Evolutionary conservation across 306 rosid genomes (phyloP).

Genomic region (Comarum palustre): DNA sequence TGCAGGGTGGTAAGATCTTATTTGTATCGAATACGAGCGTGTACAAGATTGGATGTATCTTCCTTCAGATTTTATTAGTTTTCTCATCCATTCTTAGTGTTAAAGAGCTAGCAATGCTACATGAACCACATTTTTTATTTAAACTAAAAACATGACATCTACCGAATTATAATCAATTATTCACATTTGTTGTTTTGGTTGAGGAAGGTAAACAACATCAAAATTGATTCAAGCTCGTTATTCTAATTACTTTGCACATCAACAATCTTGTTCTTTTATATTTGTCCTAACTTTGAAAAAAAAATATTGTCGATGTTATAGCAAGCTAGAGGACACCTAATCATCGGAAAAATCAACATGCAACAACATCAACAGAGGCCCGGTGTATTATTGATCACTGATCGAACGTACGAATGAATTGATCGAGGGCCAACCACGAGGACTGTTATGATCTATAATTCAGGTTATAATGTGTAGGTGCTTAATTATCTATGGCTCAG

Average conservation of each 20-base stretch:
- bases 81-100: no score
- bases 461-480: neutral
- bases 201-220: no score
- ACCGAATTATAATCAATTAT: no score
- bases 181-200: no score
- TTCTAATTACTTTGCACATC: neutral
- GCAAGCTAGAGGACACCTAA: conserved; percentile 15
- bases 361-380: neutral
- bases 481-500: neutral
- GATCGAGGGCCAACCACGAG: conserved; percentile 26
- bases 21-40: no score
- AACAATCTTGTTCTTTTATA: neutral
- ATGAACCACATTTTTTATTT: no score
- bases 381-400: conserved; percentile 17
- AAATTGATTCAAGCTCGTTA: neutral
- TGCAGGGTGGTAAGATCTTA: no score
- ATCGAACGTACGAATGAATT: neutral
- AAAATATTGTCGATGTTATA: neutral
- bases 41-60: no score
- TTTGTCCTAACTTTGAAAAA: neutral
- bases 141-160: no score
- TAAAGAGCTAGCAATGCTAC: no score
- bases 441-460: neutral
- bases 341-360: conserved; percentile 34
- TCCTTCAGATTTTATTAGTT: no score